Conservation (phyloP, 176 grass and related monocot species). For the Typha latifolia region DNA sequence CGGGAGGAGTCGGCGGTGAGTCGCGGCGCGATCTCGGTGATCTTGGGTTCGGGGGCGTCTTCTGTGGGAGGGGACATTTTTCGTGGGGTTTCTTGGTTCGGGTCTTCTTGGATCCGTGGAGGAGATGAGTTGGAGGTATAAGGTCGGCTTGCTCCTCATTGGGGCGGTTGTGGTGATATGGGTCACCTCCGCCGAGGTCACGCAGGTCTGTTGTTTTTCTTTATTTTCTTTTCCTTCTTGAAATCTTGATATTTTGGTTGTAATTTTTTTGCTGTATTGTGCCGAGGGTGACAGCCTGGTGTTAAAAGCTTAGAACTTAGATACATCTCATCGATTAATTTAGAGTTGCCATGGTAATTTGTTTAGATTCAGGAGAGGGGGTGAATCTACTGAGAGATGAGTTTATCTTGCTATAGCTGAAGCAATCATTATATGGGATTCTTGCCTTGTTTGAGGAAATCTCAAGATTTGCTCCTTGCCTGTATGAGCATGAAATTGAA, state of each 20-base stretch:
- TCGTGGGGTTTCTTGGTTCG: not conserved
- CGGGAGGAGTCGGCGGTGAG: not conserved
- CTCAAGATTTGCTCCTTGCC: too few relatives aligned
- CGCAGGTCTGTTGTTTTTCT: conserved; percentile 38
- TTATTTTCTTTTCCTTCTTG: not conserved
- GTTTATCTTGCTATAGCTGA: too few relatives aligned
- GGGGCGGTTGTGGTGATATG: conserved; percentile 82
- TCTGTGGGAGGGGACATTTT: too few relatives aligned
- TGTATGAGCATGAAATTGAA: not conserved
- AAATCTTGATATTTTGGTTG: not conserved
- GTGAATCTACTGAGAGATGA: too few relatives aligned
- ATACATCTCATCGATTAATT: too few relatives aligned
- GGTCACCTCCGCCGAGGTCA: conserved; percentile 98
- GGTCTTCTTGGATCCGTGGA: not conserved
- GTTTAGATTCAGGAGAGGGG: too few relatives aligned
- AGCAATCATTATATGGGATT: too few relatives aligned
- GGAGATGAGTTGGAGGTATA: conserved; percentile 61
- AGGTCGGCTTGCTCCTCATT: conserved; percentile 59
- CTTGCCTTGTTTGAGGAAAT: too few relatives aligned
- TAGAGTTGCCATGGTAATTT: too few relatives aligned
- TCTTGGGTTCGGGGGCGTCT: not conserved
- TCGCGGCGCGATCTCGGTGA: not conserved
- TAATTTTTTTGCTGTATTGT: too few relatives aligned
- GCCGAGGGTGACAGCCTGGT: too few relatives aligned
- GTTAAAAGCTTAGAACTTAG: too few relatives aligned